Base-by-base conservation (phyloP, 306 rosid species). In the Fagus sylvatica region DNA sequence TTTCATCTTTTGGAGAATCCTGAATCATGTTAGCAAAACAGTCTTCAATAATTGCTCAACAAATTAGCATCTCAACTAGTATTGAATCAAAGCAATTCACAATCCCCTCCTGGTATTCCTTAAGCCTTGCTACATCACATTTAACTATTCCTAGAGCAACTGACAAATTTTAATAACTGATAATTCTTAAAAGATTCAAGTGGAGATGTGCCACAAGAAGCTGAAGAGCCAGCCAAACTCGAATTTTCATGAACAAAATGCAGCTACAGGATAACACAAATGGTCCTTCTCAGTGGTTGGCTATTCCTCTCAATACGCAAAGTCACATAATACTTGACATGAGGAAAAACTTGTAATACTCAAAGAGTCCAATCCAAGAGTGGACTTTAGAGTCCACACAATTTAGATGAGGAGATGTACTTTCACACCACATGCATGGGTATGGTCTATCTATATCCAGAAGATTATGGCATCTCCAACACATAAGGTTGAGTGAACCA, bases 1-100 rank as follows among this genome's bases (percentile, higher is more conserved):
- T 79, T 83, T 90, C 95, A 51, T 88, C 91, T 32, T 84, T 90
- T 42, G 94, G 97, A 74, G 93, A 82, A 82, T 88, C 85, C 98
- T 94, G 86, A 71, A 68, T 80, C 69, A 75, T 17, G 65, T 71
- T 59, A 65, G 67, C 53, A 48, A 43, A 42, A 71, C 43, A 69
- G 0, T 34, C 74, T 70, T 56, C 76, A 75, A 56, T 62, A 57
- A 34, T 59, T 37, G 59, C 46, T 16, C 66, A 76, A 69, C 42
- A 78, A 64, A 64, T 57, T 54, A 64, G 37, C 53, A 72, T 34
- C 73, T 39, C 67, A 78, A 66, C 62, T 74, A 12, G 16, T 78
- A 69, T 36, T 69, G 42, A 79, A 76, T 69, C 65, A 19, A 40
- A 37, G 36, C 36, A 43, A 43, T 22, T 33, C 6, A 48, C 4